phyloP scores from a whole-genome alignment of 768 basidiomycete species.

The Rhizopogon rudus region DNA sequence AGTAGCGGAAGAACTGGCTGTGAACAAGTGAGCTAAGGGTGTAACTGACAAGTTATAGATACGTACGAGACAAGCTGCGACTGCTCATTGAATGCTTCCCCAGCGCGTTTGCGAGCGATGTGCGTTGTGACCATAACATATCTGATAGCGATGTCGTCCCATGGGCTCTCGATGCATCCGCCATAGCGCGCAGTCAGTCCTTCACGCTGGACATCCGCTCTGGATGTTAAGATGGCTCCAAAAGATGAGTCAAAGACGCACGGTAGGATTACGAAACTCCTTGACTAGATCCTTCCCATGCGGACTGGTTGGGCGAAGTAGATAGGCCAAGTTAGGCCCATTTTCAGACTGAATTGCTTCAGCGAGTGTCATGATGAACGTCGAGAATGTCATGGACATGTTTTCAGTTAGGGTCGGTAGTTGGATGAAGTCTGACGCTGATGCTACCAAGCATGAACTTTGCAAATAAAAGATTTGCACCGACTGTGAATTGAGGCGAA shows the following conservation, averaged over 20 bases:
- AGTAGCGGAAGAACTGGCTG: slow-evolving; percentile 74
- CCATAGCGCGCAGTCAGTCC: slow-evolving; percentile 31
- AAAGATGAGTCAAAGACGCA: slow-evolving; percentile 18
- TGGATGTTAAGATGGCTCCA: background rate
- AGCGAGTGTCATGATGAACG: slow-evolving; percentile 54
- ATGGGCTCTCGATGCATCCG: slow-evolving; percentile 65
- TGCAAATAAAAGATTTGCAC: too few species aligned
- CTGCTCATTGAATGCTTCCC: slow-evolving; percentile 80
- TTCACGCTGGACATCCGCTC: slow-evolving; percentile 17
- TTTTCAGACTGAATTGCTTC: slow-evolving; percentile 59
- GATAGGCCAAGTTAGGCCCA: slow-evolving; percentile 65
- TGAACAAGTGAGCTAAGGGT: background rate
- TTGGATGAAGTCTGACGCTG: background rate
- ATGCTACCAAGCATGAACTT: background rate
- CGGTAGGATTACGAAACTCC: slow-evolving; percentile 58
- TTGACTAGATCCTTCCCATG: slow-evolving; percentile 75
- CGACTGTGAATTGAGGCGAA: too few species aligned
- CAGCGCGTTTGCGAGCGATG: slow-evolving; percentile 59
- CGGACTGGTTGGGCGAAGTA: slow-evolving; percentile 71
- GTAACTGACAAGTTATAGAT: background rate
- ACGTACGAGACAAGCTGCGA: slow-evolving; percentile 72
- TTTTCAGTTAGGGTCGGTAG: background rate
- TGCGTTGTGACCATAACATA: slow-evolving; percentile 74
- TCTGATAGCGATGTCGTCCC: slow-evolving; percentile 84
- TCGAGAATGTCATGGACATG: slow-evolving; percentile 48